phyloP scores from a whole-genome alignment of 768 basidiomycete species.

The Boletellus ananiceps region DNA sequence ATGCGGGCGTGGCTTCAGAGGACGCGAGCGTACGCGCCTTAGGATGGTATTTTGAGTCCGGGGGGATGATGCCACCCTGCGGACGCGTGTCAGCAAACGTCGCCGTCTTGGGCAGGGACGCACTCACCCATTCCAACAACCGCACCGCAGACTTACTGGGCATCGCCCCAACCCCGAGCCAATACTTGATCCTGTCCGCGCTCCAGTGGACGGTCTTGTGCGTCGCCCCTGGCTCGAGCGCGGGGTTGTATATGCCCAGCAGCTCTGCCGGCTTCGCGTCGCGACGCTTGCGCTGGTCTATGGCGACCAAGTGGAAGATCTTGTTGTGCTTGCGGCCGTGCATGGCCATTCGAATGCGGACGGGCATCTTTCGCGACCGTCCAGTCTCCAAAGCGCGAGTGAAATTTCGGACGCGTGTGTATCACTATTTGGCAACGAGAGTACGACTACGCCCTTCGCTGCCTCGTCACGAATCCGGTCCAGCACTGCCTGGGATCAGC shows the following conservation, averaged over 20 bases:
- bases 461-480: conserved; percentile 45
- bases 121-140: conserved; percentile 67
- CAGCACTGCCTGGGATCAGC: conserved; percentile 70
- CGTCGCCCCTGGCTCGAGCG: conserved; percentile 42
- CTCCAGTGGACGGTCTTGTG: conserved; percentile 87
- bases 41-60: conserved; percentile 52
- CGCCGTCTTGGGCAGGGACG: background rate
- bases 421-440: conserved; percentile 21
- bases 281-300: conserved; percentile 63
- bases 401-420: conserved; percentile 8
- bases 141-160: conserved; percentile 76
- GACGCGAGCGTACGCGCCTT: conserved; percentile 22
- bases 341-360: conserved; percentile 82
- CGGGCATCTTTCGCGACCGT: conserved; percentile 50
- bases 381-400: too few relatives aligned
- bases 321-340: conserved; percentile 73
- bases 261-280: conserved; percentile 86
- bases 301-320: conserved; percentile 82
- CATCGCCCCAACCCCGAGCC: conserved; percentile 80
- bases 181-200: conserved; percentile 83
- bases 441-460: too few relatives aligned
- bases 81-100: conserved; percentile 2
- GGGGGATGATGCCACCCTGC: conserved; percentile 60
- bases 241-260: conserved; percentile 81
- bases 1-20: conserved; percentile 1